A percentile compares a stretch with the other conserved stretches of the same genome.
Evolutionary conservation across 1,284 basidiomycete genomes (phyloP).

Genomic region (Phellopilus nigrolimitatus): DNA sequence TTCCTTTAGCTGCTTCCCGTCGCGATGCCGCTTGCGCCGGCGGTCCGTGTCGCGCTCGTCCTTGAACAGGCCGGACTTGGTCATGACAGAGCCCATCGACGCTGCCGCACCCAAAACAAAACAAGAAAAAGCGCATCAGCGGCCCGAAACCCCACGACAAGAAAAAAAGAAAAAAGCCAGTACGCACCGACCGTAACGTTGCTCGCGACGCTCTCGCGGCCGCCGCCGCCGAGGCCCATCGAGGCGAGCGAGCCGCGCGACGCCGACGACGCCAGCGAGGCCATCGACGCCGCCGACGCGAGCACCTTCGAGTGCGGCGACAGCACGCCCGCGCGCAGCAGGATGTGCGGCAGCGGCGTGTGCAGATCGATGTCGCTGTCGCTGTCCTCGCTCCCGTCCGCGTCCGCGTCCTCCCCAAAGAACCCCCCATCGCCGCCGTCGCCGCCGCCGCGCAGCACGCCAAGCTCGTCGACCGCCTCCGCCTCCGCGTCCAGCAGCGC

Average conservation of each 20-base stretch:
- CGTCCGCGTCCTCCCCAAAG: constrained; percentile 27
- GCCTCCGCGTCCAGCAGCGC: not conserved
- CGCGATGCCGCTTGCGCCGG: constrained; percentile 62
- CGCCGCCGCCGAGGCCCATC: not conserved
- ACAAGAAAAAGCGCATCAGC: too few relatives aligned
- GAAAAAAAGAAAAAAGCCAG: not conserved
- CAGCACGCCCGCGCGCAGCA: constrained; percentile 68
- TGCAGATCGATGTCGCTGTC: constrained; percentile 74
- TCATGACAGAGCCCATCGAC: constrained; percentile 35
- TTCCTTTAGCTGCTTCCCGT: constrained; percentile 60
- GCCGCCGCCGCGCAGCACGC: not conserved
- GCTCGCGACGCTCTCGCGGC: constrained; percentile 16
- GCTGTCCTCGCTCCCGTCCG: constrained; percentile 42
- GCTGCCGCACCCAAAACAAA: not conserved
- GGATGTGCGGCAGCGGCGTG: constrained; percentile 72
- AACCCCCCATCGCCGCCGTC: not conserved
- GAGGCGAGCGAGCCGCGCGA: constrained; percentile 1
- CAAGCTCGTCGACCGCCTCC: constrained; percentile 10
- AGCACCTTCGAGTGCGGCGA: constrained; percentile 71
- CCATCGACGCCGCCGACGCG: constrained; percentile 30
- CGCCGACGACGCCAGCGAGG: constrained; percentile 2
- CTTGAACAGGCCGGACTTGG: constrained; percentile 51
- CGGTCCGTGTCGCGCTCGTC: constrained; percentile 62
- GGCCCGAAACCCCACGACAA: too few relatives aligned
- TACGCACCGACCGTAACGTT: constrained; percentile 12